Evolutionary conservation across 2,329 filamentous ascomycete species (phyloP).

Genomic region (Xylaria arbuscula): DNA sequence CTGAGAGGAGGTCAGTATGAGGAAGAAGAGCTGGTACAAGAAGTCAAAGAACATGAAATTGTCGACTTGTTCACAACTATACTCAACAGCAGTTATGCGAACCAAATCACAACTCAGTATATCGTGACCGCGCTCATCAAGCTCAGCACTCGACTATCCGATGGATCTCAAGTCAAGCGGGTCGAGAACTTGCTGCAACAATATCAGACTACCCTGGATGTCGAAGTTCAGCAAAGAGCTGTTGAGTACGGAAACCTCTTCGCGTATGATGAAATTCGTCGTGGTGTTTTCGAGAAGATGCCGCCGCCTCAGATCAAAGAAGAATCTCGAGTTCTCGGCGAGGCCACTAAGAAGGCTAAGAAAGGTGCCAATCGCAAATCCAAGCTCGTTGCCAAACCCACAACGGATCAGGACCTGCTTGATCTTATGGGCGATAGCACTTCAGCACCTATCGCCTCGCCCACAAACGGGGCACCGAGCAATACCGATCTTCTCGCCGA

Average conservation of each 20-base stretch:
- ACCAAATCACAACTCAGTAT: conserved; percentile 91
- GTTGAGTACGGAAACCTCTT: conserved; percentile 98
- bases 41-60: conserved; percentile 87
- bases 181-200: conserved; percentile 80
- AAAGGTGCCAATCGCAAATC: conserved; percentile 78
- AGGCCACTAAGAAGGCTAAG: conserved; percentile 76
- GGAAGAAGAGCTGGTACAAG: conserved; percentile 85
- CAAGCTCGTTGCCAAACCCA: conserved; percentile 76
- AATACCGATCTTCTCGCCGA: conserved; percentile 91
- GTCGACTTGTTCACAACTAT: conserved; percentile 93
- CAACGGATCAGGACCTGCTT: conserved; percentile 87
- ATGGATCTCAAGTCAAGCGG: conserved; percentile 86
- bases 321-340: conserved; percentile 88
- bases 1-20: conserved; percentile 91
- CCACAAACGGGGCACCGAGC: conserved; percentile 69
- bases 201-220: conserved; percentile 87
- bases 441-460: conserved; percentile 68
- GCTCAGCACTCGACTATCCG: conserved; percentile 86
- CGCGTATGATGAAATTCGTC: conserved; percentile 84
- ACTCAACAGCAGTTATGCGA: conserved; percentile 93
- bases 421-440: conserved; percentile 87
- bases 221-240: conserved; percentile 95
- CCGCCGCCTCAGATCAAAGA: conserved; percentile 96
- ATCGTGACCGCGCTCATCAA: conserved; percentile 97
- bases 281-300: conserved; percentile 96